Conservation (phyloP, 2,329 filamentous ascomycete genomes). For the Ascochyta viciae-villosae region DNA sequence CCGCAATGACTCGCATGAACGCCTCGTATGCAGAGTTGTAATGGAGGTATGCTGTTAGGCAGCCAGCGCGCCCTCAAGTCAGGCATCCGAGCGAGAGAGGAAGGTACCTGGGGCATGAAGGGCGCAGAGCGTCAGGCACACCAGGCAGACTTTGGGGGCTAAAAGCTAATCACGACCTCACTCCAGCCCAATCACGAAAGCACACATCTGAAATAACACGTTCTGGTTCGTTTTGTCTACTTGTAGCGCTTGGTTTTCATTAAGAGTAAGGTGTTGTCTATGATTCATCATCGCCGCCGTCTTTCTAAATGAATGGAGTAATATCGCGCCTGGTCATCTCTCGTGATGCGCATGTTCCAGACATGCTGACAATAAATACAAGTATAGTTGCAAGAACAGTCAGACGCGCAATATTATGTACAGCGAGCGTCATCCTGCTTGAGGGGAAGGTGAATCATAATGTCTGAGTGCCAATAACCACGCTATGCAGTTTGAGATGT, state of each 20-base stretch:
- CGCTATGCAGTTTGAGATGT: conserved; percentile 17
- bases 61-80: conserved; percentile 4
- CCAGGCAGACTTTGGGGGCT: conserved; percentile 15
- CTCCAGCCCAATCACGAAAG: background rate
- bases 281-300: background rate
- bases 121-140: background rate
- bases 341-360: conserved; percentile 29
- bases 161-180: conserved; percentile 14
- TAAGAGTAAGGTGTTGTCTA: conserved; percentile 14
- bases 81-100: conserved; percentile 1
- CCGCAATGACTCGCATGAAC: conserved; percentile 4
- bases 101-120: conserved; percentile 3
- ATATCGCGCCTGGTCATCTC: conserved; percentile 7
- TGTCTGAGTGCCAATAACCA: conserved; percentile 15
- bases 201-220: background rate
- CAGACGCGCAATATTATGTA: conserved; percentile 37
- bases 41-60: background rate
- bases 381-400: conserved; percentile 20
- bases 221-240: background rate
- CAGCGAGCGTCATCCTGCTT: conserved; percentile 41
- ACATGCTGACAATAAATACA: conserved; percentile 24
- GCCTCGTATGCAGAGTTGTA: background rate
- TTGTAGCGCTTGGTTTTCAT: background rate
- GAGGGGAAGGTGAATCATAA: conserved; percentile 23
- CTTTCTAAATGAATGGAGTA: conserved; percentile 27